phyloP scores from a whole-genome alignment of 768 basidiomycete genomes.

The Gyrodon lividus region DNA sequence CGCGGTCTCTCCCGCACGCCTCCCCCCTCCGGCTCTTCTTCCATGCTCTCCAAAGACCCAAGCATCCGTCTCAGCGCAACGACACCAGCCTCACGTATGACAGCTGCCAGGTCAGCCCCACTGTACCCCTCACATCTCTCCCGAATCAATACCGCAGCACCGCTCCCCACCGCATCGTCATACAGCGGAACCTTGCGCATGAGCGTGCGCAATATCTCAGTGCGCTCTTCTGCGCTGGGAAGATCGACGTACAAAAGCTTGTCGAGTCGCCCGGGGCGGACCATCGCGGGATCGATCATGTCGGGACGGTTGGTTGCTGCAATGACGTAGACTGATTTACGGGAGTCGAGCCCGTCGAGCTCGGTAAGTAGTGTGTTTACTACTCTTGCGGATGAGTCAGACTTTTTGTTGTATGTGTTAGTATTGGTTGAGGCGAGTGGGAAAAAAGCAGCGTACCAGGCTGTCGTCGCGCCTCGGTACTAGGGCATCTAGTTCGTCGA shows the following conservation, averaged over 20 bases:
- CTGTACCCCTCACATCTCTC: constrained; percentile 82
- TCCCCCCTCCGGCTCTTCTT: constrained; percentile 18
- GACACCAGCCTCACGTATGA: constrained; percentile 89
- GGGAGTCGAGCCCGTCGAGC: constrained; percentile 85
- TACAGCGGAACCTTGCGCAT: constrained; percentile 65
- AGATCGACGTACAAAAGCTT: constrained; percentile 93
- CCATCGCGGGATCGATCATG: constrained; percentile 98
- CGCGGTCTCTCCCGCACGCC: constrained; percentile 18
- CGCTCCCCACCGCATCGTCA: constrained; percentile 16
- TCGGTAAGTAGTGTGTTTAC: constrained; percentile 92
- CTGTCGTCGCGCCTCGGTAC: constrained; percentile 89
- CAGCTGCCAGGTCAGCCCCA: constrained; percentile 86
- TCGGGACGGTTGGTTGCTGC: constrained; percentile 95
- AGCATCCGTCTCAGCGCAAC: constrained; percentile 69
- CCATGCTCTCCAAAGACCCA: constrained; percentile 66
- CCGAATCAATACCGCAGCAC: constrained; percentile 48
- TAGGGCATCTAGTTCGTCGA: constrained; percentile 91
- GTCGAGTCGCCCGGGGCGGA: constrained; percentile 92
- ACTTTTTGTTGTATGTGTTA: constrained; percentile 41
- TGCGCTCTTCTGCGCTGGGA: constrained; percentile 68
- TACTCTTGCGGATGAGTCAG: constrained; percentile 89
- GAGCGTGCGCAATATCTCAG: constrained; percentile 81
- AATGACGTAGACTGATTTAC: constrained; percentile 89
- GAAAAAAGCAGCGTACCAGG: constrained; percentile 51
- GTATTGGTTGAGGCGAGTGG: neutral